Base-by-base conservation (phyloP, 352 stramenopile species). In the Phytophthora rubi region DNA sequence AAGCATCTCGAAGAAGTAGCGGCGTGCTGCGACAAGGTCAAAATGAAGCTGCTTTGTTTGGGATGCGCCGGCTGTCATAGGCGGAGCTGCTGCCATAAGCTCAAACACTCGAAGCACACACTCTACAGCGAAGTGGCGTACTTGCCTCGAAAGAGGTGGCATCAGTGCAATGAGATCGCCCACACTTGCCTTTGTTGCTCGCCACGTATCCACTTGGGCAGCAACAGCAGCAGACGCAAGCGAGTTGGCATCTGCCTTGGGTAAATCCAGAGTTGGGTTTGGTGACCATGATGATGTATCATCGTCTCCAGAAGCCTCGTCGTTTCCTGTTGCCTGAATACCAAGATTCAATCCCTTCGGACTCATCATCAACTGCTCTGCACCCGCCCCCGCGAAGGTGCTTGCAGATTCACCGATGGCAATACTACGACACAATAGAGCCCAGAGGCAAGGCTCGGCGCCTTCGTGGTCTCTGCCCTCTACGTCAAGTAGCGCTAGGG, bases 41-140 rank as follows among this genome's bases (percentile, higher is more conserved):
- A 95, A 94, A 59, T 96, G 89, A 4, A 82, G 71, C 23, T 79
- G 55, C 39, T 70, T 78, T 8, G 28, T 72, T 52, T 63, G 73
- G 23, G 60, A 51, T n/a, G 54, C 53, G 9, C 53, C 44, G 57
- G 15, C 69, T 15, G 62, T 53, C 49, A 69, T 58, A 45, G 70
- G 73, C 6, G 59, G 39, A 16, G 51, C 74, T 57, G 62, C 60
- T 10, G 65, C 45, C n/a, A 91, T 77, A 16, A 94, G 62, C 32
- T 93, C 78, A 65, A 96, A 81, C 10, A 96, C 80, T 18, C 75
- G 83, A 23, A 96, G 59, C 6, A 96, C 89, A 39, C 88, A 94
- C 32, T 91, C 76, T 30, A 94, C 70, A 3, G 89, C 86, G 62
- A 96, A 96, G 21, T 88, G 68, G 6, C 89, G 88, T 35, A 93